Percentiles rank a stretch among this genome's conserved stretches.
These are phyloP conservation scores for Rhizopogon hawkerae DNA, from an alignment of 1,284 basidiomycete genomes.

Conservation along the genomic window DNA sequence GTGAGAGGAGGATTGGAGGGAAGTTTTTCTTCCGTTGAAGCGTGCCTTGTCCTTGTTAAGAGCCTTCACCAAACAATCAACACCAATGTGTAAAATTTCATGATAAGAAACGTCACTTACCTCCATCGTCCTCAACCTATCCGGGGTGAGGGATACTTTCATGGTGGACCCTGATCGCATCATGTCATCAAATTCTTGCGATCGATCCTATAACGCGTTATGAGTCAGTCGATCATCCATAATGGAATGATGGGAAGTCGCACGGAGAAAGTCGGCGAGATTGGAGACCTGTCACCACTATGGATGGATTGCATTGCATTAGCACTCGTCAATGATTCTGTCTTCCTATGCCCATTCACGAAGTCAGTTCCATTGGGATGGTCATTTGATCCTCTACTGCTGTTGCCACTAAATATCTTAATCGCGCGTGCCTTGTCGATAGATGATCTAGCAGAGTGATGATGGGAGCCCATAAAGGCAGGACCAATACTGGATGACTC, in stretches of 20 bases:
- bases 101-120: slow-evolving; percentile 50
- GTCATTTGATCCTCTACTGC: slow-evolving; percentile 36
- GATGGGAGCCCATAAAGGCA: slow-evolving; percentile 16
- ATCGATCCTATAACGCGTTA: slow-evolving; percentile 34
- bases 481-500: slow-evolving; percentile 22
- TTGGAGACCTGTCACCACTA: slow-evolving; percentile 28
- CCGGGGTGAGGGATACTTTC: slow-evolving; percentile 92
- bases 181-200: slow-evolving; percentile 83
- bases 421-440: slow-evolving; percentile 50
- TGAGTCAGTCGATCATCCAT: not conserved
- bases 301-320: slow-evolving; percentile 32
- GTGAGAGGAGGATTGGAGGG: slow-evolving; percentile 12
- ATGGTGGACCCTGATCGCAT: slow-evolving; percentile 82
- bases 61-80: slow-evolving; percentile 33
- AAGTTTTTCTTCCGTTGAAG: slow-evolving; percentile 28
- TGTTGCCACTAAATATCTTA: slow-evolving; percentile 44
- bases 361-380: slow-evolving; percentile 31
- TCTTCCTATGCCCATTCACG: slow-evolving; percentile 40
- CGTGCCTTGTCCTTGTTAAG: slow-evolving; percentile 61
- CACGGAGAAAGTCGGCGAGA: slow-evolving; percentile 29
- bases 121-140: slow-evolving; percentile 84
- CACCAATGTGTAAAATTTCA: slow-evolving; percentile 15
- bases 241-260: slow-evolving; percentile 10
- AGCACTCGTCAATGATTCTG: slow-evolving; percentile 47
- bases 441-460: slow-evolving; percentile 39